Conservation (phyloP, 2,329 filamentous ascomycete genomes). For the Drechslerella coelobrocha region DNA sequence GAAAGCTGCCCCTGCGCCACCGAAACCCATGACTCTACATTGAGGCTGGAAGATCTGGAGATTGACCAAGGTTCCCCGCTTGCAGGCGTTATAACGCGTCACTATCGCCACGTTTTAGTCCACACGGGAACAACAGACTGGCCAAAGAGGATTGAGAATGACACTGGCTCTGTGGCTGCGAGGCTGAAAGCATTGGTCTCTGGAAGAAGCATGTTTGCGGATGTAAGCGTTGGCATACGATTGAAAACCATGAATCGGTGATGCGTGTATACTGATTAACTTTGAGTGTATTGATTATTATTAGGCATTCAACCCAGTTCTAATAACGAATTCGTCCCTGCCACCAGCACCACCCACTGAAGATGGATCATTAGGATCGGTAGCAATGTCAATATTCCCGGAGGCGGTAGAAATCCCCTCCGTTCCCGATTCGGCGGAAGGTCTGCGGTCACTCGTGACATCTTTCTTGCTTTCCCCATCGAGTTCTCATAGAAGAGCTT, state of each 20-base stretch:
- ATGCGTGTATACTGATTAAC: neutral
- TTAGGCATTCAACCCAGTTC: conserved; percentile 51
- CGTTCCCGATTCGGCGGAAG: conserved; percentile 14
- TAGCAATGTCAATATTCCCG: conserved; percentile 52
- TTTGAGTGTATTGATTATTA: neutral
- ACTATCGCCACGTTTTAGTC: conserved; percentile 42
- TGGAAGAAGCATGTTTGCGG: conserved; percentile 16
- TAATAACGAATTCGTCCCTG: conserved; percentile 53
- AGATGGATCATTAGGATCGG: neutral
- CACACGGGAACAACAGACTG: conserved; percentile 41
- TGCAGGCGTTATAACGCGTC: conserved; percentile 31
- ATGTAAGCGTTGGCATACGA: conserved; percentile 15
- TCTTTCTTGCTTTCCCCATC: conserved; percentile 38
- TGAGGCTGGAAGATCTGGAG: conserved; percentile 3
- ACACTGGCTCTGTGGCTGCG: conserved; percentile 13
- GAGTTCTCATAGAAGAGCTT: neutral
- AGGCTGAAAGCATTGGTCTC: conserved; percentile 30
- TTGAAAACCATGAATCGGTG: neutral
- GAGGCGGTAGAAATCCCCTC: conserved; percentile 42
- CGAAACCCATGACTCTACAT: neutral
- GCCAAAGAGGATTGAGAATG: conserved; percentile 31
- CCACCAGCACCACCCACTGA: neutral
- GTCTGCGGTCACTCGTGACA: conserved; percentile 26
- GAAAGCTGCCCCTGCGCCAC: conserved; percentile 28
- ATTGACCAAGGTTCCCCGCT: conserved; percentile 23